Percentiles rank a stretch among this genome's conserved stretches.
Evolutionary conservation across 2,329 filamentous ascomycete species (phyloP).

Genomic region (Ceratocystis diversiconidia): DNA sequence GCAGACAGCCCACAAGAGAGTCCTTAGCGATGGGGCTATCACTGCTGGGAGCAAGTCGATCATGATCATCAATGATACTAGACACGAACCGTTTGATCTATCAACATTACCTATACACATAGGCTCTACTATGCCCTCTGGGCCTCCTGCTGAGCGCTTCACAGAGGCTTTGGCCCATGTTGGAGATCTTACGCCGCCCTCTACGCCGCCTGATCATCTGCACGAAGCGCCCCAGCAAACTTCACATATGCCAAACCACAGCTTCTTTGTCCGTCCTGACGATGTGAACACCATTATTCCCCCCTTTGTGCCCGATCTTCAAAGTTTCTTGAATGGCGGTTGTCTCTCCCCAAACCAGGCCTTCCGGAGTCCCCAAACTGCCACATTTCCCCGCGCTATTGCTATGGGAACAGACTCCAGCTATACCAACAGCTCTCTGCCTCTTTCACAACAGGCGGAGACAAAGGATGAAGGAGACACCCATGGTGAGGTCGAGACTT

Average conservation of each 20-base stretch:
- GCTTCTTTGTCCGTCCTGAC: slow-evolving; percentile 20
- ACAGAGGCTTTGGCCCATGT: slow-evolving; percentile 37
- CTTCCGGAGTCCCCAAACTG: slow-evolving; percentile 15
- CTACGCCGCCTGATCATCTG: slow-evolving; percentile 38
- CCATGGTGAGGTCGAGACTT: not conserved
- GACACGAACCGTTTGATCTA: slow-evolving; percentile 31
- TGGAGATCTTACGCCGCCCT: slow-evolving; percentile 45
- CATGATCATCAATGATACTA: slow-evolving; percentile 64
- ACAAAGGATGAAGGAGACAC: not conserved
- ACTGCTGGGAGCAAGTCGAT: slow-evolving; percentile 82
- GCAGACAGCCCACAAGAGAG: slow-evolving; percentile 24
- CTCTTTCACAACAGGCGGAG: not conserved
- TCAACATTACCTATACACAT: slow-evolving; percentile 35
- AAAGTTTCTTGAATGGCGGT: slow-evolving; percentile 19
- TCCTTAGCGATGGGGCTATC: slow-evolving; percentile 42
- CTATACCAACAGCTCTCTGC: not conserved
- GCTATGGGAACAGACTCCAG: not conserved
- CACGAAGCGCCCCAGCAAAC: slow-evolving; percentile 38
- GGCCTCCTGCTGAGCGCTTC: slow-evolving; percentile 39
- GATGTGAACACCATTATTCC: slow-evolving; percentile 29
- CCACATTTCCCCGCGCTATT: slow-evolving; percentile 10
- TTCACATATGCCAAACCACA: slow-evolving; percentile 40
- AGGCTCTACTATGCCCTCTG: slow-evolving; percentile 21
- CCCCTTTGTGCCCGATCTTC: slow-evolving; percentile 35
- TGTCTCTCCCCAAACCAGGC: slow-evolving; percentile 16